phyloP scores from a whole-genome alignment of 495 filamentous ascomycete genomes.

The Aspergillus avenaceus region DNA sequence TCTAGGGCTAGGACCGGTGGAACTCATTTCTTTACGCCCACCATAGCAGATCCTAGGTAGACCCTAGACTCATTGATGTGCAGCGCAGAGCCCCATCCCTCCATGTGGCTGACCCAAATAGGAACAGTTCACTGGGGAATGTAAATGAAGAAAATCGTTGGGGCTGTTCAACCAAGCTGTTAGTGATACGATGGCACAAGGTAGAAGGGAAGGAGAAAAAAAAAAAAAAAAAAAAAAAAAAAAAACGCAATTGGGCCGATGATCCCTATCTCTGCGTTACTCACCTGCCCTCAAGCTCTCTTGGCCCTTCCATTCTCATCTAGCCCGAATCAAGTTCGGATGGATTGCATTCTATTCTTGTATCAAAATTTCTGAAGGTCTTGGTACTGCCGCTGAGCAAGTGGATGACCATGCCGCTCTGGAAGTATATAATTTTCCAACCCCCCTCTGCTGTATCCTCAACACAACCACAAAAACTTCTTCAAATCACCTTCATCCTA shows the following conservation, averaged over 20 bases:
- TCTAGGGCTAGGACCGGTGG: conserved; percentile 7
- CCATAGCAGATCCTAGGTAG: neutral
- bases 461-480: conserved; percentile 4
- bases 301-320: neutral
- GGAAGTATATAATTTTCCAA: conserved; percentile 12
- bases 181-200: neutral
- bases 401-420: neutral
- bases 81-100: conserved; percentile 9
- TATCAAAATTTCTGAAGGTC: conserved; percentile 6
- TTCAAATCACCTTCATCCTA: neutral
- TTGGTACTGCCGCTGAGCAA: conserved; percentile 1
- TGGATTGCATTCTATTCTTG: conserved; percentile 10
- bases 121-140: neutral
- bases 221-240: no score
- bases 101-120: conserved; percentile 6
- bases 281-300: conserved; percentile 4
- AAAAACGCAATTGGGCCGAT: conserved; percentile 9
- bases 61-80: conserved; percentile 2
- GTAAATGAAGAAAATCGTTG: neutral
- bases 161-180: neutral
- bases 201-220: neutral
- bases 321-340: neutral
- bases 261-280: conserved; percentile 17
- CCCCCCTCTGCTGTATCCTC: neutral
- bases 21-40: conserved; percentile 8